Percentiles rank a stretch among this genome's conserved stretches.
Evolutionary conservation across 371 early-diverging fungal genomes (phyloP).

Genomic region (Lichtheimia hyalospora): DNA sequence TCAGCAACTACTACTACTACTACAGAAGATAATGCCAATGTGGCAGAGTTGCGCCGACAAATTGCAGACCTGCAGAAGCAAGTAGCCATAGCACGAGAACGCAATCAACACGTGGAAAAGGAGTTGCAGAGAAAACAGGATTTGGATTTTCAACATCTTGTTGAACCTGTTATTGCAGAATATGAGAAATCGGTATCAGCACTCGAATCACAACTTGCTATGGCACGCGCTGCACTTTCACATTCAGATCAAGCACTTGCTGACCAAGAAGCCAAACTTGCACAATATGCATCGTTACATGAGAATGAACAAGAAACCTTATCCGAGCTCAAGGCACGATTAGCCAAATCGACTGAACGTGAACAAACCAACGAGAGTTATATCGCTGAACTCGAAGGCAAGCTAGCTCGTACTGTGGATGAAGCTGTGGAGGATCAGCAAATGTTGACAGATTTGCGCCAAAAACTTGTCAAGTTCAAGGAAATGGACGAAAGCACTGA

Average conservation of each 20-base stretch:
- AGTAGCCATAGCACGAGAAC: constrained; percentile 17
- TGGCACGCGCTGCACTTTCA: constrained; percentile 50
- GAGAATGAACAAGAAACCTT: constrained; percentile 17
- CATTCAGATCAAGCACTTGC: constrained; percentile 48
- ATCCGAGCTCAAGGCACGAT: constrained; percentile 21
- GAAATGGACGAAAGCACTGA: constrained; percentile 49
- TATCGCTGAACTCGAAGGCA: constrained; percentile 44
- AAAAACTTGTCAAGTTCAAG: constrained; percentile 37
- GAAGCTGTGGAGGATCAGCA: constrained; percentile 29
- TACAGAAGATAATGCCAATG: constrained; percentile 12
- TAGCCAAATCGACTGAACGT: constrained; percentile 27
- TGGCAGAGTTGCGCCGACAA: constrained; percentile 20
- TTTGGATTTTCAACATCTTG: constrained; percentile 54
- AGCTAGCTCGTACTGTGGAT: constrained; percentile 32
- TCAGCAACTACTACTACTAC: constrained; percentile 9
- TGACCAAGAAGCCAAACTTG: constrained; percentile 49
- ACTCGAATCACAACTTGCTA: constrained; percentile 55
- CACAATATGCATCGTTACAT: constrained; percentile 25
- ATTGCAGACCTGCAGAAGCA: constrained; percentile 22
- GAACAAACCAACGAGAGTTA: constrained; percentile 39
- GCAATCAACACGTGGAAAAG: constrained; percentile 18
- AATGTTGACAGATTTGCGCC: constrained; percentile 30
- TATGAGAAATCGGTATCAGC: constrained; percentile 61
- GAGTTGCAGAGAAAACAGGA: constrained; percentile 10
- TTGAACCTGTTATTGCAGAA: constrained; percentile 68